Evolutionary conservation across 148 eudicot species (phyloP), one percentile per base, ranked within the genome.

Genomic region (Spergularia bocconei): DNA sequence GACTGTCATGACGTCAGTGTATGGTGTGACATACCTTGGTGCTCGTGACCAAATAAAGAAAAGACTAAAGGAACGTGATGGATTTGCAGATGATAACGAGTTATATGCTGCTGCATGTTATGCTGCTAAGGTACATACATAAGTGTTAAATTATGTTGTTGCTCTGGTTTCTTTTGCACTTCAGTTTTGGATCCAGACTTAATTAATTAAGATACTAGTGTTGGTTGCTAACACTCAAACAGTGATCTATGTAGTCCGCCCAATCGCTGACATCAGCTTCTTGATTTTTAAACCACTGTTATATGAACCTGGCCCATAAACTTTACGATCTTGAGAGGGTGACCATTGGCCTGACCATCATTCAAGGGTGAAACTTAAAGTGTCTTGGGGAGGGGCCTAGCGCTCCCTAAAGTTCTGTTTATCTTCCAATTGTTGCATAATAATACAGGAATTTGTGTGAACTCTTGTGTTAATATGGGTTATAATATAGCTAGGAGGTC

Each of bases 1-100:
- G 82, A 96, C 99, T 19, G 99, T 96, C 75, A 96, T 96, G 99
- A 96, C 99, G 41, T 91, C 97, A 48, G 99, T 96, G 36, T 96
- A 96, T 80, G 99, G 99, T 70, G 99, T 96, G 76, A 96, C 99
- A 19, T 96, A 89, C 75, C 84, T 89, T 54, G 99, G 99, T 72
- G 99, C 99, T 23, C 97, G 99, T 77, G 99, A 96, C 77, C 99
- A 96, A 82, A 96, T 96, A 53, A 96, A 89, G 82, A 92, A 48
- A 85, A 92, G 99, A 80, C 80, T 96, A 74, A 89, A 96, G 79
- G 99, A 96, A 77, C 93, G 98, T 80, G 72, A 83, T 81, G 83
- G 80, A 29, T 86, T 92, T 53, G 88, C 79, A 69, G 98, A 96
- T 83, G 97, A 92, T 57, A 74, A 41, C 14, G 92, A 90, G 77